Percentiles rank a stretch among this genome's conserved stretches.
These are phyloP conservation scores for Craterostigma plantagineum DNA, from an alignment of 257 asterid species.

Conservation along the genomic window DNA sequence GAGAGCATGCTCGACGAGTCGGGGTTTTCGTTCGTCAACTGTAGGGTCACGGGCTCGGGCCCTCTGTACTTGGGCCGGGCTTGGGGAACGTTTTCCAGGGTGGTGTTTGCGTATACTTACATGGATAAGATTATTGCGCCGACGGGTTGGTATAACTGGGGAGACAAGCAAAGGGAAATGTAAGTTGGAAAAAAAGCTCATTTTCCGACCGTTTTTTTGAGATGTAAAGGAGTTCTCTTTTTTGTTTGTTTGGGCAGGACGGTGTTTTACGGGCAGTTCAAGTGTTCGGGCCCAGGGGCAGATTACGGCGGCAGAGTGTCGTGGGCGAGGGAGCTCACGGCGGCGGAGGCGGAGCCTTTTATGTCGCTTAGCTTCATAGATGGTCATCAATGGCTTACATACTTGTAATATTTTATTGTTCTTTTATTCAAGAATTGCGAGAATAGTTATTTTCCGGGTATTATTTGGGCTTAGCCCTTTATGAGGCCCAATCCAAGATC, in stretches of 20 bases:
- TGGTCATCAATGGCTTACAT: constrained; percentile 58
- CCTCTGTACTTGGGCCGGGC: constrained; percentile 82
- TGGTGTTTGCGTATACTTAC: constrained; percentile 75
- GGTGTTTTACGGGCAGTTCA: constrained; percentile 74
- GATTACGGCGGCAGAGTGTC: constrained; percentile 52
- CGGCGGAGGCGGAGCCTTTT: constrained; percentile 63
- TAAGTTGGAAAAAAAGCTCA: constrained; percentile 10
- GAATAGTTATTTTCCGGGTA: too few relatives aligned
- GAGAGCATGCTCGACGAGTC: constrained; percentile 76
- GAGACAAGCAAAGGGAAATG: constrained; percentile 85
- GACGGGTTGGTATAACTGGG: constrained; percentile 86
- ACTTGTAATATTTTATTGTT: background rate
- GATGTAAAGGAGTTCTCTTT: background rate
- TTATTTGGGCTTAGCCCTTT: too few relatives aligned
- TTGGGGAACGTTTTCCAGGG: constrained; percentile 87
- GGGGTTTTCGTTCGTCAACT: constrained; percentile 75
- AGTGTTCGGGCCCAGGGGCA: constrained; percentile 91
- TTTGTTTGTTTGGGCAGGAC: constrained; percentile 30
- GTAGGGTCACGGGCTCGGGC: constrained; percentile 79
- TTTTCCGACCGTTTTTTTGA: background rate
- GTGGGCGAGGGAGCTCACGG: constrained; percentile 84
- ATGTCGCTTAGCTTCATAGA: constrained; percentile 68
- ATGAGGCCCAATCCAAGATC: too few relatives aligned
- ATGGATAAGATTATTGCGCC: constrained; percentile 81
- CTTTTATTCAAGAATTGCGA: too few relatives aligned